Conservation (phyloP, 75 land plant species). For the Pinus tabuliformis region DNA sequence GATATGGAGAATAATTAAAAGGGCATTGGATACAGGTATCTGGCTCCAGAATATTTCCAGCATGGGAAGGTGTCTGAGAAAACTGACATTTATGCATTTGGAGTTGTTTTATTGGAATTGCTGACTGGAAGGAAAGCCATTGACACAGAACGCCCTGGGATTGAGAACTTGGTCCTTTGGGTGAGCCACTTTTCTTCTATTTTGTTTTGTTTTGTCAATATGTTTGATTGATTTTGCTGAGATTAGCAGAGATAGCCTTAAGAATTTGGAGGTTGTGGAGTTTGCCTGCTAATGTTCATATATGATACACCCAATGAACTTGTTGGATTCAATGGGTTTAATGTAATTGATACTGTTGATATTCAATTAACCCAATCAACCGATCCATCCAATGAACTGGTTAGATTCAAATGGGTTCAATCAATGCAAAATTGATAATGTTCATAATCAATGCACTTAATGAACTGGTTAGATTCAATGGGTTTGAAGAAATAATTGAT, state of each 20-base stretch:
- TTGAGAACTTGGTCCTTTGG: slow-evolving; percentile 83
- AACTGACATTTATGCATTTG: slow-evolving; percentile 87
- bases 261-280: too few relatives aligned
- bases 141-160: slow-evolving; percentile 50
- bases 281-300: too few relatives aligned
- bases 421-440: neutral
- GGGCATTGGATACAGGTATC: slow-evolving; percentile 44
- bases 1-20: too few relatives aligned
- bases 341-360: neutral
- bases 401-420: neutral
- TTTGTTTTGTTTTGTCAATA: neutral
- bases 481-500: neutral
- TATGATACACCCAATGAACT: neutral
- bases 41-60: slow-evolving; percentile 93
- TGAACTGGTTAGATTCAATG: neutral
- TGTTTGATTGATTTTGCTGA: neutral
- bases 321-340: too few relatives aligned
- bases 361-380: neutral
- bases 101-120: slow-evolving; percentile 80
- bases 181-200: slow-evolving; percentile 31
- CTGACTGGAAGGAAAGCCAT: slow-evolving; percentile 82
- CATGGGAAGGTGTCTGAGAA: slow-evolving; percentile 87
- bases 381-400: neutral
- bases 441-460: neutral
- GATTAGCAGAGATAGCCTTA: too few relatives aligned